Evolutionary conservation across 805 yeast genomes (phyloP).

Genomic region (Metschnikowia baotianmanensis): DNA sequence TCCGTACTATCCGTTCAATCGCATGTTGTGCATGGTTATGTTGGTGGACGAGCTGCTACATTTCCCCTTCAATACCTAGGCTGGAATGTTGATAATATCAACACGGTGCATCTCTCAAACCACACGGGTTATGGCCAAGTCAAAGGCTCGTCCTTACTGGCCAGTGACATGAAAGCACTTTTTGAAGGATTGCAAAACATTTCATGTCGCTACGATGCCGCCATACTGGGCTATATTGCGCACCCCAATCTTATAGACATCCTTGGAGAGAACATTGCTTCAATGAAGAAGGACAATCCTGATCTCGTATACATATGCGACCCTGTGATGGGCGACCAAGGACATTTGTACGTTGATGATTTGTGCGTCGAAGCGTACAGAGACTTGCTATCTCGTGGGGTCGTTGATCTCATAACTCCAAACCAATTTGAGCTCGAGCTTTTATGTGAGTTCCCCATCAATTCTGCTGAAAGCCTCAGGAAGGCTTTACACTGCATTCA

Average conservation of each 20-base stretch:
- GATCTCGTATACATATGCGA: constrained; percentile 21
- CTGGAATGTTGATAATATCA: constrained; percentile 90
- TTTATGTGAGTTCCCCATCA: constrained; percentile 13
- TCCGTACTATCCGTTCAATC: constrained; percentile 60
- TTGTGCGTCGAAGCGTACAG: constrained; percentile 18
- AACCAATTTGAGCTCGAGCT: constrained; percentile 22
- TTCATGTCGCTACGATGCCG: constrained; percentile 17
- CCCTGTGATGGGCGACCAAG: constrained; percentile 24
- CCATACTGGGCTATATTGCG: constrained; percentile 21
- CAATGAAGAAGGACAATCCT: constrained; percentile 11
- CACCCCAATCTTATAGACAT: constrained; percentile 15
- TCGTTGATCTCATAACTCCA: constrained; percentile 19
- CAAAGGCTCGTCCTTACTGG: constrained; percentile 13
- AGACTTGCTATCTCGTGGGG: constrained; percentile 4
- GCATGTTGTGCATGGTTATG: constrained; percentile 94
- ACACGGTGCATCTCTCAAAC: constrained; percentile 85
- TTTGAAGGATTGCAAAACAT: constrained; percentile 16
- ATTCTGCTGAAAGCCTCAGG: constrained; percentile 10
- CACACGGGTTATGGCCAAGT: constrained; percentile 82
- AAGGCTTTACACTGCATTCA: constrained; percentile 15
- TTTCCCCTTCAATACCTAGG: constrained; percentile 84
- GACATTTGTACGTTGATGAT: constrained; percentile 19
- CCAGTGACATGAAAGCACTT: constrained; percentile 12
- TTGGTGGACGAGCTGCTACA: constrained; percentile 88
- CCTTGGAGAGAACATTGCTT: constrained; percentile 9